Conservation (phyloP, 805 yeast species). For the Pichia cabralensis region DNA sequence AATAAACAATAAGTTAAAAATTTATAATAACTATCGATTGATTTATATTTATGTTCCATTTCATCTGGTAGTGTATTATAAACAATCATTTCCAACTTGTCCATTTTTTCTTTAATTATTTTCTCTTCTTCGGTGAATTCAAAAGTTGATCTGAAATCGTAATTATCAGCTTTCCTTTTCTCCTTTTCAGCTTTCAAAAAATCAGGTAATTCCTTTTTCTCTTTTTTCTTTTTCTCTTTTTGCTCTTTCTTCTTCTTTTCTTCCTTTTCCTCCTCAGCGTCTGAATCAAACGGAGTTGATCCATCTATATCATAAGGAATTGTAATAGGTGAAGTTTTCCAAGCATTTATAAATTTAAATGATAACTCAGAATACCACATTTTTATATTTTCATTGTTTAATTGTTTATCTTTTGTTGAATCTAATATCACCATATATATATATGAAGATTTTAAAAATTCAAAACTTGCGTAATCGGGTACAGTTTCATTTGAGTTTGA, state of each 20-base stretch:
- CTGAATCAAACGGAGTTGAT: conserved; percentile 13
- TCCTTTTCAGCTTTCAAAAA: not conserved
- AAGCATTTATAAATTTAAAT: conserved; percentile 31
- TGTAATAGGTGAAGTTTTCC: conserved; percentile 17
- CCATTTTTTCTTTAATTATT: conserved; percentile 2
- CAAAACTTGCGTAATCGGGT: conserved; percentile 40
- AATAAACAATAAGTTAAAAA: conserved; percentile 54
- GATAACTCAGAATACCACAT: conserved; percentile 40
- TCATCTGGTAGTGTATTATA: conserved; percentile 11
- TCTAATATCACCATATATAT: conserved; percentile 47
- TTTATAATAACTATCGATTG: conserved; percentile 40
- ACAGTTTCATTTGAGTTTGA: conserved; percentile 63
- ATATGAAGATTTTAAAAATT: conserved; percentile 46
- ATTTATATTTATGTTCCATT: conserved; percentile 28
- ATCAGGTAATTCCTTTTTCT: too few species aligned
- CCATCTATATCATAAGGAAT: conserved; percentile 10
- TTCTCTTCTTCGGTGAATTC: not conserved
- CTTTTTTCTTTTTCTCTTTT: too few species aligned
- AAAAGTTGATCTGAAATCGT: too few species aligned
- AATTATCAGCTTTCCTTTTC: too few species aligned
- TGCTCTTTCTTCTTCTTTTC: too few species aligned
- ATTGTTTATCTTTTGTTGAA: conserved; percentile 64
- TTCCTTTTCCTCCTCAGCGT: too few species aligned
- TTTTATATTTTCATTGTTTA: conserved; percentile 31
- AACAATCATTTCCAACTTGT: conserved; percentile 13